Percentiles rank a stretch among this genome's conserved stretches.
Conservation (phyloP, 805 yeast genomes). For the Suhomyces sp. region DNA sequence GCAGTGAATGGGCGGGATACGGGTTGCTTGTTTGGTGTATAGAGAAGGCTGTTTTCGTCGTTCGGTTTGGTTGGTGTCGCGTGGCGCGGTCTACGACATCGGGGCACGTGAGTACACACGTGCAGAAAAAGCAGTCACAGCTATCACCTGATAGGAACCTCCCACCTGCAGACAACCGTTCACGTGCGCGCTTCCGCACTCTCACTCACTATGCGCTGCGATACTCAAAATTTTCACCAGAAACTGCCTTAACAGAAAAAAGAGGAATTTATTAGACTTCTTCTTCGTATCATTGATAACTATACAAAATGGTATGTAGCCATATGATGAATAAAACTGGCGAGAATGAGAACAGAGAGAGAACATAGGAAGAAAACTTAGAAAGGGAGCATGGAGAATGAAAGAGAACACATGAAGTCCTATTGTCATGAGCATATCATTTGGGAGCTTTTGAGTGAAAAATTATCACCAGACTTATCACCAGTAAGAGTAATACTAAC, state of each 20-base stretch:
- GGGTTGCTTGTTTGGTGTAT: neutral
- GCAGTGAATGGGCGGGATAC: neutral
- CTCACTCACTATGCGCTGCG: slow-evolving; percentile 2
- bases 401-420: no score
- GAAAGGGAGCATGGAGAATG: neutral
- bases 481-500: slow-evolving; percentile 16
- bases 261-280: slow-evolving; percentile 2
- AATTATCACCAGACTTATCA: neutral
- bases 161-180: neutral
- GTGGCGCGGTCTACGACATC: neutral
- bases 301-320: slow-evolving; percentile 34
- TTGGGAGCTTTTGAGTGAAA: neutral
- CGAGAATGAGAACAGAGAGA: neutral
- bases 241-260: slow-evolving; percentile 1
- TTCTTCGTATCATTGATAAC: slow-evolving; percentile 17
- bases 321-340: neutral
- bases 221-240: slow-evolving; percentile 6
- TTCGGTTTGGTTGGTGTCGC: neutral
- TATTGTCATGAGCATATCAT: no score
- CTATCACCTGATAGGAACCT: neutral
- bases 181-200: neutral
- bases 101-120: neutral
- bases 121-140: slow-evolving; percentile 4
- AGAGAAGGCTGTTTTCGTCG: neutral
- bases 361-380: no score